These are phyloP conservation scores for Pseudopyrenochaeta lycopersici DNA, from an alignment of 2,329 filamentous ascomycete species.

Conservation along the genomic window DNA sequence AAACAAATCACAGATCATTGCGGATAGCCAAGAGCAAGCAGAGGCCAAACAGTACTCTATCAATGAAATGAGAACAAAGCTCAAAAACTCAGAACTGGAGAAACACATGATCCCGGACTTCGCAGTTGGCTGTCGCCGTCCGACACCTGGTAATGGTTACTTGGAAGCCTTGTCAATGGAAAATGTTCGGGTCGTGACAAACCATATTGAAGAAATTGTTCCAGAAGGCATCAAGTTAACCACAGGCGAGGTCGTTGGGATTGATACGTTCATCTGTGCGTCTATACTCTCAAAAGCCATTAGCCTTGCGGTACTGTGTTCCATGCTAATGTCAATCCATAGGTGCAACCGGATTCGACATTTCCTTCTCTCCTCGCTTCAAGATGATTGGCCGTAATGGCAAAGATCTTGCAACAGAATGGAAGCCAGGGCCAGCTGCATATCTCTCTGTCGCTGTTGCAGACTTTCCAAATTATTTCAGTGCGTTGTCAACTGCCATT, in stretches of 20 bases:
- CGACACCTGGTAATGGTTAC: conserved; percentile 41
- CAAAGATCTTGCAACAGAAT: background rate
- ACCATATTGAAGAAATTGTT: background rate
- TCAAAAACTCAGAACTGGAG: too few species aligned
- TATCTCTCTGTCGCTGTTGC: background rate
- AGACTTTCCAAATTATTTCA: conserved; percentile 1
- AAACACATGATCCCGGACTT: conserved; percentile 49
- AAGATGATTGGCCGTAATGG: background rate
- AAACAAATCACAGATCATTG: background rate
- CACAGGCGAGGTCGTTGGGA: background rate
- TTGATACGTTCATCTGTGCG: background rate
- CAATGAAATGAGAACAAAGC: conserved; percentile 39
- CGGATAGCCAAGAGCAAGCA: background rate
- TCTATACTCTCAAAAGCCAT: too few species aligned
- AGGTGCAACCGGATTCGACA: conserved; percentile 1
- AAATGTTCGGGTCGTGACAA: conserved; percentile 45
- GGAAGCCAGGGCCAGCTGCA: background rate
- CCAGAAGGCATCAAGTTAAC: background rate
- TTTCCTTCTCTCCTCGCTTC: background rate
- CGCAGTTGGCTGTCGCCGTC: conserved; percentile 24
- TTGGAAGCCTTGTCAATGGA: conserved; percentile 47
- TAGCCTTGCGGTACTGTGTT: too few species aligned
- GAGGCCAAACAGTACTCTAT: conserved; percentile 14
- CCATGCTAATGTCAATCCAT: too few species aligned
- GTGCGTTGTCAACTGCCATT: too few species aligned